Conservation (phyloP, 2,329 filamentous ascomycete species). For the Colletotrichum lentis region DNA sequence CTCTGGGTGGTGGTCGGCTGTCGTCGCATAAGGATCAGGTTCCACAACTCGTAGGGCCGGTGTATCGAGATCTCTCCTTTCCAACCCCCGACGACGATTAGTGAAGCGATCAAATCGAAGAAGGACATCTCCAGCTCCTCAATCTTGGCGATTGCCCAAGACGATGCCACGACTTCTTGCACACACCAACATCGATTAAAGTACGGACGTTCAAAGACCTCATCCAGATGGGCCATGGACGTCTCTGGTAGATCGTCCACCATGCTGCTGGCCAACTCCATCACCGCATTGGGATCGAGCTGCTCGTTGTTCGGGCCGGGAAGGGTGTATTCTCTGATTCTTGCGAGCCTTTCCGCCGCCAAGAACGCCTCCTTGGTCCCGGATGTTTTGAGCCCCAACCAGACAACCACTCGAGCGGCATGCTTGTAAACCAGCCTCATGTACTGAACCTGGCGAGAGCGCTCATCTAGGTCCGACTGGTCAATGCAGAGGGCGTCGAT, state of each 20-base stretch:
- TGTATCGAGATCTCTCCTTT: constrained; percentile 15
- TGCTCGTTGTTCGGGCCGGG: constrained; percentile 1
- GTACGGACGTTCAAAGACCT: constrained; percentile 26
- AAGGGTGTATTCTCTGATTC: constrained; percentile 24
- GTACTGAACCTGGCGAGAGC: constrained; percentile 31
- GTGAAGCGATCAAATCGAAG: constrained; percentile 25
- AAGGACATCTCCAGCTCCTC: constrained; percentile 33
- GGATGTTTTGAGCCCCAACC: constrained; percentile 23
- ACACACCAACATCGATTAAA: constrained; percentile 33
- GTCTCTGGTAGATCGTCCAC: constrained; percentile 21
- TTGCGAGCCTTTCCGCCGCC: constrained; percentile 25
- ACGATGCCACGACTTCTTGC: constrained; percentile 25
- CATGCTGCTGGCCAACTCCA: constrained; percentile 21
- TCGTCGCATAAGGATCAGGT: constrained; percentile 18
- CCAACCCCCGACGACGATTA: neutral
- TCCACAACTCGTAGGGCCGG: constrained; percentile 26
- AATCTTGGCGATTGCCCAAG: constrained; percentile 31
- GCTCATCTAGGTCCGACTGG: constrained; percentile 35
- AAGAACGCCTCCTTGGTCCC: constrained; percentile 28
- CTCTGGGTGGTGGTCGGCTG: constrained; percentile 7
- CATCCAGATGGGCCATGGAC: constrained; percentile 14
- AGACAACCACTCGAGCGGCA: constrained; percentile 24
- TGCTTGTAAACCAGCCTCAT: constrained; percentile 34
- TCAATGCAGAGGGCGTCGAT: constrained; percentile 44
- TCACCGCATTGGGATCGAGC: constrained; percentile 4